These are phyloP conservation scores for Elaeis guineensis DNA, from an alignment of 176 grass and related monocot genomes.

Conservation along the genomic window DNA sequence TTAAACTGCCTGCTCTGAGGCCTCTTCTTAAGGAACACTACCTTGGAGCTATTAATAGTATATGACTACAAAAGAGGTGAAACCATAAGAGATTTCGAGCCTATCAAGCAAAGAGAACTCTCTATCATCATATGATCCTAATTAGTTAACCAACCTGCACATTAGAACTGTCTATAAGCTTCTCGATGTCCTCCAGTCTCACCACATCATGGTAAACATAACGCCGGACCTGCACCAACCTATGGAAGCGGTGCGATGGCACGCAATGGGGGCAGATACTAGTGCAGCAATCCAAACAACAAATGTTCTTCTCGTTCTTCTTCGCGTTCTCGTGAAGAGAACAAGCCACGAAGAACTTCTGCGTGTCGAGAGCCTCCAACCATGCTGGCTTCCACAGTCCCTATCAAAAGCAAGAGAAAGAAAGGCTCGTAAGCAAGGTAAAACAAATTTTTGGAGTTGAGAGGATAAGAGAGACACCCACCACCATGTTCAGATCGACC, in stretches of 20 bases:
- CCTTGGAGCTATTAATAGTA: constrained; percentile 97
- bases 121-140: neutral
- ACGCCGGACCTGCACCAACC: constrained; percentile 78
- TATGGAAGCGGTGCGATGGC: constrained; percentile 61
- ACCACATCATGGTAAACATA: constrained; percentile 90
- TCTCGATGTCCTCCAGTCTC: constrained; percentile 87
- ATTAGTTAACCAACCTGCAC: constrained; percentile 66
- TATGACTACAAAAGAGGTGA: constrained; percentile 60
- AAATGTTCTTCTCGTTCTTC: constrained; percentile 99
- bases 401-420: constrained; percentile 31
- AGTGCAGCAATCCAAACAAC: constrained; percentile 88
- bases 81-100: constrained; percentile 9
- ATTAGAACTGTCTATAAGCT: constrained; percentile 80
- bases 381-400: constrained; percentile 83
- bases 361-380: constrained; percentile 72
- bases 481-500: constrained; percentile 64
- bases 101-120: no score
- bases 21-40: constrained; percentile 96
- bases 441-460: constrained; percentile 2
- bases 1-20: constrained; percentile 97
- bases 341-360: constrained; percentile 75
- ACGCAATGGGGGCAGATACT: constrained; percentile 95
- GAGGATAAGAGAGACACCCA: constrained; percentile 16
- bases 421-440: constrained; percentile 2
- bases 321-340: constrained; percentile 68